These are phyloP conservation scores for Bruguiera parviflora DNA, from an alignment of 345 rosid species.

Conservation along the genomic window DNA sequence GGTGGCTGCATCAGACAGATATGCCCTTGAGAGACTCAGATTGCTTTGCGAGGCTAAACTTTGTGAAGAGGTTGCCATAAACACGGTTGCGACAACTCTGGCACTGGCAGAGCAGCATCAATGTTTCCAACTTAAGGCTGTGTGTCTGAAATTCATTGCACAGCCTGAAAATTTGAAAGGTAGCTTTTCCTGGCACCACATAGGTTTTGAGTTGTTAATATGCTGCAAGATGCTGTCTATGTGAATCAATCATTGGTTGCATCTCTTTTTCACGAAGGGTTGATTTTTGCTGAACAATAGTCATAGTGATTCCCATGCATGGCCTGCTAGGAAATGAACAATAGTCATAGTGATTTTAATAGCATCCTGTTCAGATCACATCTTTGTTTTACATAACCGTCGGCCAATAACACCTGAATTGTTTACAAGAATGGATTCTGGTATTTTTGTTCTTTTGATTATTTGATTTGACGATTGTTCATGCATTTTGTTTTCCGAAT, in stretches of 20 bases:
- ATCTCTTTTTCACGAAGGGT: no score
- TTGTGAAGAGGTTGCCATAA: slow-evolving; percentile 31
- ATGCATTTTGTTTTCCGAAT: background rate
- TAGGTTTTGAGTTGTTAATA: background rate
- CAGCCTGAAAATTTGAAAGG: slow-evolving; percentile 34
- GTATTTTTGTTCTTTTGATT: background rate
- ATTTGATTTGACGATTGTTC: background rate
- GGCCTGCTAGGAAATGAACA: no score
- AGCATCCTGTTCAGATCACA: no score
- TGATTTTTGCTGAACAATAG: no score
- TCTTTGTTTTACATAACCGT: no score
- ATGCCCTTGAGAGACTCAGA: slow-evolving; percentile 33
- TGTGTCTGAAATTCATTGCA: slow-evolving; percentile 33
- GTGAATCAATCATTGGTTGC: background rate
- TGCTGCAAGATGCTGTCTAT: background rate
- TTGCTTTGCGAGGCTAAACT: slow-evolving; percentile 31
- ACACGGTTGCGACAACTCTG: slow-evolving; percentile 32
- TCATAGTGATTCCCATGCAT: no score
- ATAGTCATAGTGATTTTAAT: no score
- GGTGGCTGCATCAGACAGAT: slow-evolving; percentile 34
- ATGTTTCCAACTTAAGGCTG: slow-evolving; percentile 28
- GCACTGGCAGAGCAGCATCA: slow-evolving; percentile 39
- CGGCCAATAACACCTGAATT: no score
- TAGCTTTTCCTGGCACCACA: background rate
- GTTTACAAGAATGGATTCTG: no score